phyloP scores from a whole-genome alignment of 2,329 filamentous ascomycete genomes.

The Clarireedia sp. region DNA sequence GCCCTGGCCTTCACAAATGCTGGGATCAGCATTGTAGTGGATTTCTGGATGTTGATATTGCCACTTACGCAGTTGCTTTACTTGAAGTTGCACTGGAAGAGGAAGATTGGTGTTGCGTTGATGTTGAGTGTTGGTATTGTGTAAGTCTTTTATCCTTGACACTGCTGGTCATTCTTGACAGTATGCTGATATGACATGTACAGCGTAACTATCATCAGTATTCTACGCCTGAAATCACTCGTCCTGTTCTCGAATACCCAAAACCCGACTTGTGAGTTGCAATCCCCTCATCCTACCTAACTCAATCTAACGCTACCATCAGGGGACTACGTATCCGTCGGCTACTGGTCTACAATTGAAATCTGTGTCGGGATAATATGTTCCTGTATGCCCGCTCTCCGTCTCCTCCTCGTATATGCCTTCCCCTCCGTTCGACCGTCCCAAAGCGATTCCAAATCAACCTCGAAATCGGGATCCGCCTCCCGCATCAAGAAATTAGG shows the following conservation, averaged over 20 bases:
- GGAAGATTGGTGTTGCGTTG: slow-evolving; percentile 39
- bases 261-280: slow-evolving; percentile 2
- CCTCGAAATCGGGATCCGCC: background rate
- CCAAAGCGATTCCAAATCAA: background rate
- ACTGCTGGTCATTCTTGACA: too few species aligned
- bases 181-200: background rate
- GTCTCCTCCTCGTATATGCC: background rate
- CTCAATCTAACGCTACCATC: background rate
- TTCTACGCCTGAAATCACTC: background rate
- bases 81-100: slow-evolving; percentile 38
- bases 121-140: slow-evolving; percentile 45
- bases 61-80: slow-evolving; percentile 38
- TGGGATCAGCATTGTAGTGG: slow-evolving; percentile 42
- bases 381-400: slow-evolving; percentile 16
- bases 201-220: slow-evolving; percentile 2
- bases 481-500: background rate
- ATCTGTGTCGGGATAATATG: slow-evolving; percentile 19
- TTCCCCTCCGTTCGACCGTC: background rate
- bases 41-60: slow-evolving; percentile 44
- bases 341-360: slow-evolving; percentile 20
- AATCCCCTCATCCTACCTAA: background rate
- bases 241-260: slow-evolving; percentile 1
- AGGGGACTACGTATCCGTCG: slow-evolving; percentile 16
- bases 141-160: slow-evolving; percentile 8
- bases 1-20: slow-evolving; percentile 43